These are phyloP conservation scores for Casaregolazyma lundiana DNA, from an alignment of 1,139 yeast genomes.

Conservation along the genomic window DNA sequence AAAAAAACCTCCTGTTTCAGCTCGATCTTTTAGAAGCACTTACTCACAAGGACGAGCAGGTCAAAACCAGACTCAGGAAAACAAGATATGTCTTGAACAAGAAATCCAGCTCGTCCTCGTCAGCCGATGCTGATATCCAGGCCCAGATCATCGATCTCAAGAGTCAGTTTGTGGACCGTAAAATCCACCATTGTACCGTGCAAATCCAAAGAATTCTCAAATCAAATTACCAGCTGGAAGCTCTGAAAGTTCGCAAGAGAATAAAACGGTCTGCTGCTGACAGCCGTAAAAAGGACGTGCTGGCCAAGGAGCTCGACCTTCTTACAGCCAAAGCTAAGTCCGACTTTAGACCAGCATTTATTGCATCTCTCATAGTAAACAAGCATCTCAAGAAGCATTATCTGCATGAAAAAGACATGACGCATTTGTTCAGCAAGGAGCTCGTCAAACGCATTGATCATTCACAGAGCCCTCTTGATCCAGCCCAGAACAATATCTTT, in stretches of 20 bases:
- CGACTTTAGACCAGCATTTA: slow-evolving; percentile 20
- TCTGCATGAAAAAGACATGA: neutral
- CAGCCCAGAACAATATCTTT: slow-evolving; percentile 8
- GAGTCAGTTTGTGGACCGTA: slow-evolving; percentile 31
- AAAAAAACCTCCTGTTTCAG: slow-evolving; percentile 35
- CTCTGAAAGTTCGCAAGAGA: slow-evolving; percentile 31
- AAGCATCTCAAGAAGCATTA: slow-evolving; percentile 23
- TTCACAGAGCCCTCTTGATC: neutral
- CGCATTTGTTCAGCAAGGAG: slow-evolving; percentile 3
- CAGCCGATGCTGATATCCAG: slow-evolving; percentile 14
- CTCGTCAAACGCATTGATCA: slow-evolving; percentile 2
- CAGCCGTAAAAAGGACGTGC: slow-evolving; percentile 16
- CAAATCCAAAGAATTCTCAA: slow-evolving; percentile 32
- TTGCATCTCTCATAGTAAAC: slow-evolving; percentile 25
- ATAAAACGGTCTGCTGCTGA: slow-evolving; percentile 21
- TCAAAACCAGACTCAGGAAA: slow-evolving; percentile 24
- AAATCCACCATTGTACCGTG: slow-evolving; percentile 29
- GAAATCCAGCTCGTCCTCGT: neutral
- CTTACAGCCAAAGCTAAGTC: slow-evolving; percentile 15
- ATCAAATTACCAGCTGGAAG: slow-evolving; percentile 30
- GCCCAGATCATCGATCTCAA: slow-evolving; percentile 25
- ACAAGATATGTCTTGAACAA: slow-evolving; percentile 6
- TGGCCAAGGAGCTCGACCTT: slow-evolving; percentile 28
- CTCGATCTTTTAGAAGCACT: slow-evolving; percentile 34
- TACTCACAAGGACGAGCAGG: slow-evolving; percentile 15